Percentiles rank a stretch among this genome's conserved stretches.
phyloP scores from a whole-genome alignment of 805 yeast species.

The Starmerella bombi region DNA sequence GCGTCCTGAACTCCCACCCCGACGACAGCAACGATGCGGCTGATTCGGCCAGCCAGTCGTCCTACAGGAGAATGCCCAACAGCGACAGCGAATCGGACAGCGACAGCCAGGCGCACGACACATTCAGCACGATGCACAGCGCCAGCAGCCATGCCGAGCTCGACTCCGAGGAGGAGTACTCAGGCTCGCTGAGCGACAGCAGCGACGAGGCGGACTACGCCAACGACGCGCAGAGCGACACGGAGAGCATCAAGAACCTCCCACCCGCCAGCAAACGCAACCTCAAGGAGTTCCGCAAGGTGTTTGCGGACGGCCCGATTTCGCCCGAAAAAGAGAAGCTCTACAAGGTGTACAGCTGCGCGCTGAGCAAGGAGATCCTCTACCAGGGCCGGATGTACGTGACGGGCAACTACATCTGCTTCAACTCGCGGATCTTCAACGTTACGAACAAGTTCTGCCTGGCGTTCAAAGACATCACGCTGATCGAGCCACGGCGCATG shows the following conservation, averaged over 20 bases:
- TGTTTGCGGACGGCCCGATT: slow-evolving; percentile 32
- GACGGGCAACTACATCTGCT: slow-evolving; percentile 65
- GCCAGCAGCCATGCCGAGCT: background rate
- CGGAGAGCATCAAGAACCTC: background rate
- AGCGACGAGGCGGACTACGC: background rate
- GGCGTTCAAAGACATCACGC: slow-evolving; percentile 53
- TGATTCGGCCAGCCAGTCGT: background rate
- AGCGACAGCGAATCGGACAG: background rate
- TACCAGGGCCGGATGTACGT: slow-evolving; percentile 79
- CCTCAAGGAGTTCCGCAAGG: slow-evolving; percentile 61
- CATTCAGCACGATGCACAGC: background rate
- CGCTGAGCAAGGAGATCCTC: slow-evolving; percentile 71
- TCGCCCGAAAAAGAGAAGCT: slow-evolving; percentile 10
- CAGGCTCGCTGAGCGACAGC: background rate
- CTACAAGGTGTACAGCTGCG: slow-evolving; percentile 51
- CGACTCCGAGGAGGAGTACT: too few relatives aligned
- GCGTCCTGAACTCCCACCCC: background rate
- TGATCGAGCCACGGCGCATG: slow-evolving; percentile 68
- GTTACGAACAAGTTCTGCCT: slow-evolving; percentile 78
- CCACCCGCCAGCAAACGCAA: slow-evolving; percentile 43
- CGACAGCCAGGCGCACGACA: background rate
- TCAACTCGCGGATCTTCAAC: slow-evolving; percentile 74
- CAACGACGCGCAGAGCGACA: background rate
- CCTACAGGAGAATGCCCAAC: background rate
- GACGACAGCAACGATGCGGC: background rate